These are phyloP conservation scores for Fusarium tupiense DNA, from an alignment of 2,329 filamentous ascomycete species.

Conservation along the genomic window DNA sequence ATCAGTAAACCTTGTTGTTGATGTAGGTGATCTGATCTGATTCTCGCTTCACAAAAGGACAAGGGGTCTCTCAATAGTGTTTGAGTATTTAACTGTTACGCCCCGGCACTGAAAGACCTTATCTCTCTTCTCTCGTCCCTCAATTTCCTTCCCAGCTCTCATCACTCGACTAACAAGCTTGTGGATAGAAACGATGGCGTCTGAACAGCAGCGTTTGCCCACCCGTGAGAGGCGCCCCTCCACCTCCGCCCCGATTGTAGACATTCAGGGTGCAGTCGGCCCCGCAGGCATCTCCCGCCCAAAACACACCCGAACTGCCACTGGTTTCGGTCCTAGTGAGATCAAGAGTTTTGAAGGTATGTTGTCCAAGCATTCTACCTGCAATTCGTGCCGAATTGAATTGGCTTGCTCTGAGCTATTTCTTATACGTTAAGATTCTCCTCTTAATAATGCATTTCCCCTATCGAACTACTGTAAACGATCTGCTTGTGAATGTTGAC, in stretches of 20 bases:
- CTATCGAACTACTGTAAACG: background rate
- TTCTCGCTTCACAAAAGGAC: constrained; percentile 32
- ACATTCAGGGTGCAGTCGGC: constrained; percentile 87
- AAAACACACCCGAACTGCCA: constrained; percentile 97
- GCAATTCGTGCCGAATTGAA: background rate
- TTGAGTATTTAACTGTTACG: constrained; percentile 36
- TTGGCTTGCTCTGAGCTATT: background rate
- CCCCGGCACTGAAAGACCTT: constrained; percentile 3
- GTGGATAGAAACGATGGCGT: constrained; percentile 45
- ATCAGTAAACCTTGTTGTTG: constrained; percentile 37
- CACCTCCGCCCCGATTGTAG: constrained; percentile 82
- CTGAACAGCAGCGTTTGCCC: constrained; percentile 54
- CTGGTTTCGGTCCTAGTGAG: constrained; percentile 88
- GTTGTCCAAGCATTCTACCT: constrained; percentile 21
- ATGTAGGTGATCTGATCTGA: constrained; percentile 45
- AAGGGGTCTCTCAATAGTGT: constrained; percentile 15
- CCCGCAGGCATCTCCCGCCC: constrained; percentile 86
- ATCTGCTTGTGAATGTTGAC: background rate
- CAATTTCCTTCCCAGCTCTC: background rate
- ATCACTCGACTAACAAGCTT: constrained; percentile 28
- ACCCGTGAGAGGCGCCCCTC: constrained; percentile 83
- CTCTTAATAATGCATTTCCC: background rate
- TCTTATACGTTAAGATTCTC: background rate
- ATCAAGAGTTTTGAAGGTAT: constrained; percentile 93
- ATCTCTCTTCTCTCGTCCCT: constrained; percentile 13